phyloP scores from a whole-genome alignment of 192 early-diverging fungal species.

The Coemansia biformis region DNA sequence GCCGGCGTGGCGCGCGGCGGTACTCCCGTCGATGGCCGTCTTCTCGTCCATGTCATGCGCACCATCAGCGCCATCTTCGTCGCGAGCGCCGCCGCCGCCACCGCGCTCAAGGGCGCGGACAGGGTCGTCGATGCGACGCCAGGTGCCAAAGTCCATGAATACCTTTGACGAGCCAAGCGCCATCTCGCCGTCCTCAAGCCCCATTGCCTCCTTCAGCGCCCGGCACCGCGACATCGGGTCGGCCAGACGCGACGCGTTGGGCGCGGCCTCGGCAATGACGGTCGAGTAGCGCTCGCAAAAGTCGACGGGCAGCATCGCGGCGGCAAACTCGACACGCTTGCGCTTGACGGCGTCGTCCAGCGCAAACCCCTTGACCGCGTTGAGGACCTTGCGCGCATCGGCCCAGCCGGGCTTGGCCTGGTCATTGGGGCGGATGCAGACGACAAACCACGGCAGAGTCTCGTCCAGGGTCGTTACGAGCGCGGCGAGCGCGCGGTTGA shows the following conservation, averaged over 20 bases:
- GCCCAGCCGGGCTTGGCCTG: constrained; percentile 60
- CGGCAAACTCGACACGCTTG: constrained; percentile 64
- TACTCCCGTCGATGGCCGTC: constrained; percentile 15
- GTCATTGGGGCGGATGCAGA: constrained; percentile 75
- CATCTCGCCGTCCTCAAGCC: constrained; percentile 20
- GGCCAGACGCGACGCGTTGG: constrained; percentile 1
- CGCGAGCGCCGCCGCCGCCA: constrained; percentile 10
- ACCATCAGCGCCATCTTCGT: constrained; percentile 16
- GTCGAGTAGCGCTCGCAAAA: constrained; percentile 69
- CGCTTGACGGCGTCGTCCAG: constrained; percentile 59
- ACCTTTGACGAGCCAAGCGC: constrained; percentile 53
- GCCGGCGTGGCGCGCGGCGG: constrained; percentile 5
- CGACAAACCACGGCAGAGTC: constrained; percentile 76
- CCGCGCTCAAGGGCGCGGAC: constrained; percentile 60
- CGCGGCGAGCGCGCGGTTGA: constrained; percentile 64
- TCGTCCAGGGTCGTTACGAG: constrained; percentile 73
- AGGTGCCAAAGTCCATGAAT: constrained; percentile 57
- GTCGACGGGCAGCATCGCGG: constrained; percentile 64
- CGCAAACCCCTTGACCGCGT: constrained; percentile 54
- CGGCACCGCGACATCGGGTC: constrained; percentile 20
- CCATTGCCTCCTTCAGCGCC: constrained; percentile 23
- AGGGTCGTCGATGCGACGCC: constrained; percentile 63
- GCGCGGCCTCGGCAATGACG: constrained; percentile 38
- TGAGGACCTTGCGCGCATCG: constrained; percentile 61
- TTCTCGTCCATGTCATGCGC: constrained; percentile 26